Evolutionary conservation across 306 rosid species (phyloP), one percentile per base, ranked within the genome.

Genomic region (Dalbergia cultrata): DNA sequence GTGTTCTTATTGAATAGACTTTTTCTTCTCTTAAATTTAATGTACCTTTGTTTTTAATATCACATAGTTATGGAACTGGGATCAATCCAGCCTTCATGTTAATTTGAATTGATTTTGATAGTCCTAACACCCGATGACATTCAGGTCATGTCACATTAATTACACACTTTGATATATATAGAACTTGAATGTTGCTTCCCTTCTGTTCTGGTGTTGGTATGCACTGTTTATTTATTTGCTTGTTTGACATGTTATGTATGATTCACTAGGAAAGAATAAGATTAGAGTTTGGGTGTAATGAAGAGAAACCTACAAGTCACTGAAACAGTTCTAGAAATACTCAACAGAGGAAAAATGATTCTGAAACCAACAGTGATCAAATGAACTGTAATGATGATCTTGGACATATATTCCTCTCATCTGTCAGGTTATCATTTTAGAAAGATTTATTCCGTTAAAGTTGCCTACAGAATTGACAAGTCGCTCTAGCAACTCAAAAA

Each of bases 21-120:
- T 63, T 71, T 81, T 33, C 9, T 73, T 18, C 76, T 65, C 67
- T 35, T 74, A 61, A 39, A 73, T 13, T 74, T 61, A 49, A 43
- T 56, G 74, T n/a, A 33, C 33, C n/a, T 2, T 76, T 62, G 60
- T 75, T 33, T 62, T 14, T 71, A 11, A 31, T 58, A 56, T 13
- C 17, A 39, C 37, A 67, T 78, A 13, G 16, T 64, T 39, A 45
- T 58, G 17, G 73, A 81, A 78, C 41, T 34, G 9, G 63, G 56
- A 66, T 59, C 34, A 49, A 7, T 22, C 57, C 39, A 53, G 9
- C 21, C 80, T 75, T 82, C 35, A 65, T 10, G 67, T 56, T 71
- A 14, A 82, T 17, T 56, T 73, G 62, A 68, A 63, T 12, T 35
- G 63, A 76, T 54, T 74, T 61, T 19, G 47, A 7, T 16, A 65